Evolutionary conservation across 495 filamentous ascomycete species (phyloP), one percentile per base, ranked within the genome.

Genomic region (Penicillium cinerascens): DNA sequence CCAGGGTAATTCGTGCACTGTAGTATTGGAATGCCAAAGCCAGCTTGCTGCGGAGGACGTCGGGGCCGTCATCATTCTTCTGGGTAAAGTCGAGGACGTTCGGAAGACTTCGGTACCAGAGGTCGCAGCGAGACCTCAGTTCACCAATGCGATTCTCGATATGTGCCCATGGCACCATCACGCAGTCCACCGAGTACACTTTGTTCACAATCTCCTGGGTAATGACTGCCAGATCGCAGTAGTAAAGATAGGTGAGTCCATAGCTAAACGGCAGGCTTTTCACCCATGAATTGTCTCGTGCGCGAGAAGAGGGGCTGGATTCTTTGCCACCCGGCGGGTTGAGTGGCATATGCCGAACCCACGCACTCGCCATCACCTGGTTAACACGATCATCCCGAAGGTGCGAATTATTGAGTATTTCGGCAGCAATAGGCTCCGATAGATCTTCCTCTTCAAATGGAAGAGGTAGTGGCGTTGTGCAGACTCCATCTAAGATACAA

Each of bases 391-490:
- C 67, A 23, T 73, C 68, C n/a, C 74, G 70, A 23, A 70, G 11
- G 4, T 56, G 39, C 4, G 59, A 42, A 18, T 73, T 60, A 15
- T 65, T 65, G 17, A 76, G 59, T 23, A 74, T 27, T 45, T 70
- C 59, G 6, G 64, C 46, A 7, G 67, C 66, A 1, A 42, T 45
- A 10, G 69, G 66, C 25, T 73, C 68, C 7, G 62, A 59, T 25
- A 79, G 58, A 15, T 64, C 55, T 4, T 82, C 77, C 56, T 86
- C 82, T 46, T 80, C 74, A 33, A 84, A 67, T 10, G 82, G 79
- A 13, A 80, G 48, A 2, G 85, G 84, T 55, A 85, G 63, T n/a
- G 85, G 81, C 3, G 78, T 75, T 40, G 81, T 82, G 58, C 80
- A 84, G 54, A 82, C 72, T 36, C 72, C 74, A 54, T 84, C 78